Conservation (phyloP, 345 rosid species). For the Populus ilicifolia region DNA sequence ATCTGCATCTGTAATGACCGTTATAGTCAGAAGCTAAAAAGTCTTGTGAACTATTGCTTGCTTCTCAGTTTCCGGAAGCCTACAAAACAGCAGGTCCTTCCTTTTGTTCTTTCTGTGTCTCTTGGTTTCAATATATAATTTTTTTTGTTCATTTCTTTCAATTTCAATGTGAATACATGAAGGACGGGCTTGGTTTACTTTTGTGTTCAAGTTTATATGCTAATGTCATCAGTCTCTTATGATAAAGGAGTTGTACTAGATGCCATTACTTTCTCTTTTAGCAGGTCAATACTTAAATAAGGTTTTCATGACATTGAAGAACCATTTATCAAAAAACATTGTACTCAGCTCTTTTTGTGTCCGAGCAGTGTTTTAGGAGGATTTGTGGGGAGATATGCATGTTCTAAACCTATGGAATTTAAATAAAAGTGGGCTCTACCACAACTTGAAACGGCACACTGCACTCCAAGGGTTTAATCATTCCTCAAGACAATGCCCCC, state of each 20-base stretch:
- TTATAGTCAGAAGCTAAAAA: slow-evolving; percentile 93
- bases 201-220: background rate
- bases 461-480: no score
- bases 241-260: background rate
- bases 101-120: slow-evolving; percentile 5
- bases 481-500: no score
- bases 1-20: slow-evolving; percentile 98
- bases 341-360: no score
- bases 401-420: no score
- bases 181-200: background rate
- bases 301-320: no score
- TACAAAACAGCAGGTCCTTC: slow-evolving; percentile 80
- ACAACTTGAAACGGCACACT: no score
- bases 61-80: slow-evolving; percentile 83
- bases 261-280: background rate
- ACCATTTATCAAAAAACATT: no score
- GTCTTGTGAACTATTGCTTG: slow-evolving; percentile 83
- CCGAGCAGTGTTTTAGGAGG: no score
- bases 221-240: background rate
- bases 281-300: no score
- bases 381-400: no score
- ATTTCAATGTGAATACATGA: background rate
- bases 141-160: background rate
- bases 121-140: background rate
- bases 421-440: no score